Conservation (phyloP, 768 basidiomycete genomes). For the Sarcodon sp. region DNA sequence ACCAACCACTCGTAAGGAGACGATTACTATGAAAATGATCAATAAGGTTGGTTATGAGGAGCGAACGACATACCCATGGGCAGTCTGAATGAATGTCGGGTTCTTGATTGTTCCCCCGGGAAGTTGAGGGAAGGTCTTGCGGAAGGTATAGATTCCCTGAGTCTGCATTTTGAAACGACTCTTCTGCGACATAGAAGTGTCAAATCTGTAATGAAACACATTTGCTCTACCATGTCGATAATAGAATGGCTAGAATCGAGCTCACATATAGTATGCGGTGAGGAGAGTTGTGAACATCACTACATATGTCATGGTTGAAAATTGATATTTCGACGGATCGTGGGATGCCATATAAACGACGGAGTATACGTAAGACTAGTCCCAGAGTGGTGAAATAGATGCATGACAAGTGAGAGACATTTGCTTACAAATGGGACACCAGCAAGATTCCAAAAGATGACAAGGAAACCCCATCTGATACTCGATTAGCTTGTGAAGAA, state of each 20-base stretch:
- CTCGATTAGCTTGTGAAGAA: conserved; percentile 1
- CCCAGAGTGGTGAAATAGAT: conserved; percentile 1
- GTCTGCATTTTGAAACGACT: conserved; percentile 96
- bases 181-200: conserved; percentile 93
- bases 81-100: conserved; percentile 87
- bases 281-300: conserved; percentile 65
- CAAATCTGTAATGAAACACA: conserved; percentile 44
- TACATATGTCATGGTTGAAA: conserved; percentile 66
- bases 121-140: conserved; percentile 90
- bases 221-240: background rate
- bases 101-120: conserved; percentile 75
- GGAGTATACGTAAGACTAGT: conserved; percentile 78
- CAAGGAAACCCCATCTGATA: conserved; percentile 88
- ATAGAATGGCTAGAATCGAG: conserved; percentile 5
- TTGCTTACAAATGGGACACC: conserved; percentile 81
- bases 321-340: conserved; percentile 77
- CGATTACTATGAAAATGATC: conserved; percentile 46
- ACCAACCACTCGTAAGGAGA: conserved; percentile 87
- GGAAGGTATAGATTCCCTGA: conserved; percentile 73
- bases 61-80: conserved; percentile 60
- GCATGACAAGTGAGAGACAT: background rate
- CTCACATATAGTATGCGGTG: conserved; percentile 78
- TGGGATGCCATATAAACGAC: conserved; percentile 97
- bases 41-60: background rate
- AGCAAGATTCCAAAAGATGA: conserved; percentile 96